Evolutionary conservation across 2,329 filamentous ascomycete genomes (phyloP), one percentile per base, ranked within the genome.

Genomic region (Xylaria polymorpha): DNA sequence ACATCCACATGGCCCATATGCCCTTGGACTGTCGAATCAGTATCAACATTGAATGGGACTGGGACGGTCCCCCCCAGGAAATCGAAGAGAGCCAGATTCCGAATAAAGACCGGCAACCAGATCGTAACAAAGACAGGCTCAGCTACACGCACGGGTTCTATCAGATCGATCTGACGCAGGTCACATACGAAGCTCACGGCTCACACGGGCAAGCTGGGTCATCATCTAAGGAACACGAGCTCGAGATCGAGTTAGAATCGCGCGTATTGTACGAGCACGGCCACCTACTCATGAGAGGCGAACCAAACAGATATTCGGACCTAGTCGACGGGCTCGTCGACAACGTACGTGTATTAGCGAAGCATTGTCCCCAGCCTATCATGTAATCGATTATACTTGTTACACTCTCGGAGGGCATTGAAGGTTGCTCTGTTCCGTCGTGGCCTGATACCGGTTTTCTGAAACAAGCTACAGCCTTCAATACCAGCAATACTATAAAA

Each of bases 21-120:
- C 88, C 89, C 3, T 92, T 98, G 76, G 96, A 99, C 81, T 97
- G 94, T 81, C 92, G 96, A 12, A 91, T 99, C 74, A 97, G 94
- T 75, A 90, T 99, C 77, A 98, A 97, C 77, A 87, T 99, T 1
- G 97, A 99, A 88, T 94, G 97, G 88, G 87, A 91, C 63, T 97
- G 91, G 83, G 87, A 94, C 3, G 93, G 94, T 1, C 76, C 92
- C 0, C 84, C 89, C 3, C 83, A 87, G 46, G 87, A 88, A 68
- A 79, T 90, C 15, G 84, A 87, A 74, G 76, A 79, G 29, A 61
- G 76, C 76, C 57, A 79, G 75, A 50, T 75, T 72, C 62, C 81
- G 74, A 72, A 80, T 64, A 73, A 84, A 77, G 76, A 83, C 76
- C 75, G 77, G 35, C 79, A 80, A 73, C 82, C 86, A 7, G 90